Percentiles rank a stretch among this genome's conserved stretches.
These are phyloP conservation scores for Daldinia grandis DNA, from an alignment of 495 filamentous ascomycete genomes.

Conservation along the genomic window DNA sequence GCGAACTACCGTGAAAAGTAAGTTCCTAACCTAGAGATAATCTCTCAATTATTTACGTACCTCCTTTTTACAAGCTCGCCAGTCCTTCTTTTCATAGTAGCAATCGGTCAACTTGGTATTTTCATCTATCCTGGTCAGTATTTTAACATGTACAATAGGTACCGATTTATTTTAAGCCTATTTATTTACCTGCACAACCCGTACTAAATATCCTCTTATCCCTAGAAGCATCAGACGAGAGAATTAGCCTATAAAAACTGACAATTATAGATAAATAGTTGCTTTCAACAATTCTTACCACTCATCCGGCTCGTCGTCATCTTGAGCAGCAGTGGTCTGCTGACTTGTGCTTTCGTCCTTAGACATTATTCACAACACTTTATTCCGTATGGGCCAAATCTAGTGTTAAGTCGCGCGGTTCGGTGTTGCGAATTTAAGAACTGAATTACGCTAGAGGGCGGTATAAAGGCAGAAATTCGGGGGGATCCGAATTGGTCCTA, in stretches of 20 bases:
- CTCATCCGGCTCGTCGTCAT: slow-evolving; percentile 92
- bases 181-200: slow-evolving; percentile 81
- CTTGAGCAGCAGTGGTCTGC: slow-evolving; percentile 50
- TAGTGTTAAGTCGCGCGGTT: slow-evolving; percentile 12
- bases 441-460: slow-evolving; percentile 32
- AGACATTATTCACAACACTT: slow-evolving; percentile 53
- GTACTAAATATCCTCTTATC: slow-evolving; percentile 98
- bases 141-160: neutral
- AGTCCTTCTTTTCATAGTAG: slow-evolving; percentile 96
- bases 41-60: slow-evolving; percentile 59
- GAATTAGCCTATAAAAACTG: slow-evolving; percentile 10
- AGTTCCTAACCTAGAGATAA: neutral
- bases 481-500: slow-evolving; percentile 19
- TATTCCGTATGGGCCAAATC: neutral
- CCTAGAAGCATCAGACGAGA: slow-evolving; percentile 43
- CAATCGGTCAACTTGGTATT: slow-evolving; percentile 93
- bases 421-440: slow-evolving; percentile 11
- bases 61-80: slow-evolving; percentile 88
- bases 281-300: slow-evolving; percentile 67
- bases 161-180: slow-evolving; percentile 15
- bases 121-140: slow-evolving; percentile 65
- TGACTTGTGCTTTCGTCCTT: slow-evolving; percentile 57
- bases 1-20: slow-evolving; percentile 22
- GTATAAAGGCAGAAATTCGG: slow-evolving; percentile 36
- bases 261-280: neutral